Conservation (phyloP, 73 alveolate species). For the Paraurostyla sp. region DNA sequence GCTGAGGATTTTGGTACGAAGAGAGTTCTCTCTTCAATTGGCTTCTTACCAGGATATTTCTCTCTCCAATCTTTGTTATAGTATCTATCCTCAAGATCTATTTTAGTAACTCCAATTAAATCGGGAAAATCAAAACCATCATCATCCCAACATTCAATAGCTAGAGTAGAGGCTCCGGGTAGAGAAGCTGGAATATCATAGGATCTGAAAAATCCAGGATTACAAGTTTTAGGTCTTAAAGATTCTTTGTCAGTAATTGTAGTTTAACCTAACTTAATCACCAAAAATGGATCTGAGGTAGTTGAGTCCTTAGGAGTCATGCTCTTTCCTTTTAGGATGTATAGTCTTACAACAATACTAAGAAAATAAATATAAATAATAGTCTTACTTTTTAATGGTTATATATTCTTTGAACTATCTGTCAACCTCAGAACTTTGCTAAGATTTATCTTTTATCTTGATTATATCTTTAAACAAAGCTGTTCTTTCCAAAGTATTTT, state of each 20-base stretch:
- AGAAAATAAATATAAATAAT: background rate
- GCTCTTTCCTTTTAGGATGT: conserved; percentile 63
- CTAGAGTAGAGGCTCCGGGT: conserved; percentile 86
- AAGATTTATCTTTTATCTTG: conserved; percentile 14
- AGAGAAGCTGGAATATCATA: conserved; percentile 81
- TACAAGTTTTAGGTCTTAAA: conserved; percentile 50
- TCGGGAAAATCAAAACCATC: conserved; percentile 83
- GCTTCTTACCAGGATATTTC: conserved; percentile 73
- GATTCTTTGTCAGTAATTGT: conserved; percentile 55
- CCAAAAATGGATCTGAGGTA: conserved; percentile 60
- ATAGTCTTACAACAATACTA: conserved; percentile 53
- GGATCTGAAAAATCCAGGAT: conserved; percentile 77
- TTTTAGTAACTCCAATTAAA: conserved; percentile 86
- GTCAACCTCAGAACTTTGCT: conserved; percentile 15
- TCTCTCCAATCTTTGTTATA: conserved; percentile 79
- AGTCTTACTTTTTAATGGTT: conserved; percentile 28
- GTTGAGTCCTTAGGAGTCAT: conserved; percentile 66
- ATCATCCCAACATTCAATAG: conserved; percentile 85
- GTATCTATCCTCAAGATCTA: conserved; percentile 88
- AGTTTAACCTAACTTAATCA: conserved; percentile 44
- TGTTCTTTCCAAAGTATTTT: conserved; percentile 51
- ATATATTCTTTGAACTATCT: conserved; percentile 38
- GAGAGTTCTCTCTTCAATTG: conserved; percentile 83
- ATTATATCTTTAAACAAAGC: conserved; percentile 55
- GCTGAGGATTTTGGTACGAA: conserved; percentile 46